Evolutionary conservation across 2,329 filamentous ascomycete species (phyloP).

Genomic region (Neocucurbitaria cava): DNA sequence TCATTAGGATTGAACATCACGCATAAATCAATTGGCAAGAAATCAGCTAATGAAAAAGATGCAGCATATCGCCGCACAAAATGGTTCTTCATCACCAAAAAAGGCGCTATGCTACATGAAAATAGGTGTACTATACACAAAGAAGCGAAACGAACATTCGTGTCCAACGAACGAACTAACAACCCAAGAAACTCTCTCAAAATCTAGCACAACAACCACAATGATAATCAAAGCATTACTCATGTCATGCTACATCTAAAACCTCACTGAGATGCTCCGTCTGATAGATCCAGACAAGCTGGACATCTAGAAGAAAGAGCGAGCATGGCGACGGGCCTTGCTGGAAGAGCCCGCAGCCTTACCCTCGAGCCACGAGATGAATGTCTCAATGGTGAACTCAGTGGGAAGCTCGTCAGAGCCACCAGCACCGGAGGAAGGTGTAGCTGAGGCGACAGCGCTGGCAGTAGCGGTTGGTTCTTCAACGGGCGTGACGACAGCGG

Average conservation of each 20-base stretch:
- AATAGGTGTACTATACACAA: constrained; percentile 21
- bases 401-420: constrained; percentile 27
- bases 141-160: constrained; percentile 19
- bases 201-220: not conserved
- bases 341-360: constrained; percentile 23
- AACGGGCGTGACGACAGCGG: constrained; percentile 5
- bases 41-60: too few relatives aligned
- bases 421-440: constrained; percentile 19
- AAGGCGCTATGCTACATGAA: constrained; percentile 21
- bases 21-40: too few relatives aligned
- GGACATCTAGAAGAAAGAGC: constrained; percentile 26
- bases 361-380: constrained; percentile 44
- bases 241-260: not conserved
- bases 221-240: constrained; percentile 6
- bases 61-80: too few relatives aligned
- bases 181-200: not conserved
- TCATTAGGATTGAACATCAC: too few relatives aligned
- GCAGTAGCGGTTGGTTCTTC: constrained; percentile 14
- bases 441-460: constrained; percentile 12
- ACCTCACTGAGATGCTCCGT: not conserved
- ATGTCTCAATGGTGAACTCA: constrained; percentile 43
- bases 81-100: too few relatives aligned
- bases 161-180: constrained; percentile 17
- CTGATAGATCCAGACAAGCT: not conserved
- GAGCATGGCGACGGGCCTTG: constrained; percentile 39